A percentile compares a stretch with the other conserved stretches of the same genome.
These are phyloP conservation scores for Hypoxylon perforatum DNA, from an alignment of 495 filamentous ascomycete species.

Conservation along the genomic window DNA sequence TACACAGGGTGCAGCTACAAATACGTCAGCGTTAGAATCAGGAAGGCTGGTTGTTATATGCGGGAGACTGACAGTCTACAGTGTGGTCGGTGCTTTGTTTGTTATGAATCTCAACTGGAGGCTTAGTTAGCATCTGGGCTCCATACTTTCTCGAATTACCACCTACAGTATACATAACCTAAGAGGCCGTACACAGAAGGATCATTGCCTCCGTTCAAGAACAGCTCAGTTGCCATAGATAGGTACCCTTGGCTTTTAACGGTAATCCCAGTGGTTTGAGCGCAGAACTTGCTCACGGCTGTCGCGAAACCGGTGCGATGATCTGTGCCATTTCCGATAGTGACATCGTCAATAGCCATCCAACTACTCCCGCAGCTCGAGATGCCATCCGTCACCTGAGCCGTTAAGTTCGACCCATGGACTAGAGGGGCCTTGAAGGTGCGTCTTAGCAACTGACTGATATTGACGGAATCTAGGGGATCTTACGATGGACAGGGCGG, in stretches of 20 bases:
- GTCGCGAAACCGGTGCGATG: slow-evolving; percentile 39
- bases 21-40: slow-evolving; percentile 31
- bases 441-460: neutral
- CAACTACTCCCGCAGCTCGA: slow-evolving; percentile 44
- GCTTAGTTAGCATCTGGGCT: slow-evolving; percentile 5
- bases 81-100: slow-evolving; percentile 42
- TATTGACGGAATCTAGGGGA: too few species aligned
- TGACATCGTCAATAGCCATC: slow-evolving; percentile 44
- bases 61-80: slow-evolving; percentile 19
- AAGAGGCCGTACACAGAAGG: slow-evolving; percentile 41
- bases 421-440: neutral
- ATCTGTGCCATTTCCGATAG: slow-evolving; percentile 43
- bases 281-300: slow-evolving; percentile 43
- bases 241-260: slow-evolving; percentile 43
- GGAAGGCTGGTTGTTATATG: too few species aligned
- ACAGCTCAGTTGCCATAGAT: slow-evolving; percentile 47
- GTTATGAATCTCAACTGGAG: slow-evolving; percentile 47
- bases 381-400: slow-evolving; percentile 38
- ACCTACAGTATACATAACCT: slow-evolving; percentile 47
- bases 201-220: slow-evolving; percentile 37
- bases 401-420: neutral
- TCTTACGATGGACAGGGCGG: too few species aligned
- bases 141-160: neutral
- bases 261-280: slow-evolving; percentile 33
- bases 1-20: slow-evolving; percentile 35